These are phyloP conservation scores for Lagenaria siceraria DNA, from an alignment of 306 rosid species.

Conservation along the genomic window DNA sequence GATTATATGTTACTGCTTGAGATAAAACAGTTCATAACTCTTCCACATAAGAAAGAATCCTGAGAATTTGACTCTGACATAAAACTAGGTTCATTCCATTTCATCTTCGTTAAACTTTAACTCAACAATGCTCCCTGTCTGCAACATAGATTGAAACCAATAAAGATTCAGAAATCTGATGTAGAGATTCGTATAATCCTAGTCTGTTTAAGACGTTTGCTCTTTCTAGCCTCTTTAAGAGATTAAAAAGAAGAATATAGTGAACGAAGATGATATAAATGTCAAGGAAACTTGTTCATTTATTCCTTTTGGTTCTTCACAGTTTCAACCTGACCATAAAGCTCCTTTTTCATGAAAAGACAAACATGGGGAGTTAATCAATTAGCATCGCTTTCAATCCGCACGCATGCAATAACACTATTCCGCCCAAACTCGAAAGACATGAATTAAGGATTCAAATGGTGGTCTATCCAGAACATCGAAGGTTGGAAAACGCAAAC, in stretches of 20 bases:
- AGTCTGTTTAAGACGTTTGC: no score
- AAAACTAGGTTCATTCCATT: neutral
- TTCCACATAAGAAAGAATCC: neutral
- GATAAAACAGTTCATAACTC: neutral
- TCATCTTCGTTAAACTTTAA: neutral
- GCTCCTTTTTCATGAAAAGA: neutral
- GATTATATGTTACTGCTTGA: neutral
- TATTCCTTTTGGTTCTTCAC: neutral
- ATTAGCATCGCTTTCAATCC: neutral
- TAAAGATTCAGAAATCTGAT: no score
- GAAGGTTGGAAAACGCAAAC: neutral
- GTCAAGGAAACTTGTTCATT: neutral
- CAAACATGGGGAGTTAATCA: neutral
- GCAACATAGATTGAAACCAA: neutral
- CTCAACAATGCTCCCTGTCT: neutral
- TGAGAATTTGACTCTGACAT: neutral
- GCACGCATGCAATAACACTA: neutral
- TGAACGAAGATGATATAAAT: neutral
- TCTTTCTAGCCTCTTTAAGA: no score
- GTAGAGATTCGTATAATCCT: no score
- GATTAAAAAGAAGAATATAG: neutral
- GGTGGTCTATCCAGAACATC: neutral
- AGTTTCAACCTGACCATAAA: neutral
- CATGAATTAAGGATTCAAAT: neutral
- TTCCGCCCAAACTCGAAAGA: neutral